These are phyloP conservation scores for Microthlaspi erraticum DNA, from an alignment of 345 rosid species.

Conservation along the genomic window DNA sequence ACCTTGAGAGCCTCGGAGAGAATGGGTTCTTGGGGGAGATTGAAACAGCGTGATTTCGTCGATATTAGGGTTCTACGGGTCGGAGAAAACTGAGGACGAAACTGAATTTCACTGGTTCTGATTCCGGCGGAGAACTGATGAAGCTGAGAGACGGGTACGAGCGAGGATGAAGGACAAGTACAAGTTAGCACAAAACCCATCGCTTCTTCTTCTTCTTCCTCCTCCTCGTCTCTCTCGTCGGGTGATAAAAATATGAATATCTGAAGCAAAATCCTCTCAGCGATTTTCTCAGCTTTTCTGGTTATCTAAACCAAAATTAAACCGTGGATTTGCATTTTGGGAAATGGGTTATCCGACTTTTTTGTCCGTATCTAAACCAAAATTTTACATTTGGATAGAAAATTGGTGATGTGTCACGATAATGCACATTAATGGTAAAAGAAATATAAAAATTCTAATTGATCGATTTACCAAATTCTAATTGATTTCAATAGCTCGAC, in stretches of 20 bases:
- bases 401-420: too few relatives aligned
- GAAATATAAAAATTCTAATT: too few relatives aligned
- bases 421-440: too few relatives aligned
- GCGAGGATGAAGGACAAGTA: constrained; percentile 12
- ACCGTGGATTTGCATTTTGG: too few relatives aligned
- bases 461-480: too few relatives aligned
- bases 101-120: constrained; percentile 4
- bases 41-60: constrained; percentile 42
- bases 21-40: constrained; percentile 48
- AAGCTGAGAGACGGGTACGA: constrained; percentile 28
- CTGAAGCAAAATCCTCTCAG: neutral
- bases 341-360: too few relatives aligned
- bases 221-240: too few relatives aligned
- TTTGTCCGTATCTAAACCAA: too few relatives aligned
- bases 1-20: constrained; percentile 49
- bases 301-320: too few relatives aligned
- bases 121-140: constrained; percentile 38
- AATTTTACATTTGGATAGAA: too few relatives aligned
- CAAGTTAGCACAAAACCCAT: constrained; percentile 38
- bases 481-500: too few relatives aligned
- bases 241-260: neutral
- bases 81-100: constrained; percentile 17
- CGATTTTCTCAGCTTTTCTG: constrained; percentile 5
- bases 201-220: constrained; percentile 31
- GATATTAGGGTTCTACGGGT: constrained; percentile 36